Conservation (phyloP, 202 grass and related monocot species). For the Saccharum hybrid region DNA sequence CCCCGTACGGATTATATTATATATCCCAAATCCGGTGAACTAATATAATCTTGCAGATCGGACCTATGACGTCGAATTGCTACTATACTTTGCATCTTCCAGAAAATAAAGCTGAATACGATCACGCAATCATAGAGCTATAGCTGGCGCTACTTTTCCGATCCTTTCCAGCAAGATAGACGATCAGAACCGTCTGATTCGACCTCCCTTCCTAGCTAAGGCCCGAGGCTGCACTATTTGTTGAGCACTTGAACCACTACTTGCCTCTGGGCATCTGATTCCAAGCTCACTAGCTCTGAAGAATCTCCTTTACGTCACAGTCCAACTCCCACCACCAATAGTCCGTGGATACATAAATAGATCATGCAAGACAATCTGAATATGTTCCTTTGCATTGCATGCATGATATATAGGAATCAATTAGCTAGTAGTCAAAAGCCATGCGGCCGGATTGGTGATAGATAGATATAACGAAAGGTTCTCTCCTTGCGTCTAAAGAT, state of each 20-base stretch:
- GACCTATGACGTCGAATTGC: constrained; percentile 15
- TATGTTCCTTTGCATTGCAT: constrained; percentile 37
- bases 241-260: constrained; percentile 7
- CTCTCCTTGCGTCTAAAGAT: constrained; percentile 45
- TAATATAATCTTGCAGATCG: not conserved
- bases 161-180: not conserved
- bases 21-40: not conserved
- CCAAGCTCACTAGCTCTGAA: constrained; percentile 49
- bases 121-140: not conserved
- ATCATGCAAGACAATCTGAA: constrained; percentile 37
- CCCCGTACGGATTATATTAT: constrained; percentile 29
- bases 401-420: constrained; percentile 37
- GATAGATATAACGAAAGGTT: constrained; percentile 31
- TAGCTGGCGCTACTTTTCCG: not conserved
- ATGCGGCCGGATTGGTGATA: not conserved
- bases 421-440: constrained; percentile 39
- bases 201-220: not conserved
- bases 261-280: constrained; percentile 63
- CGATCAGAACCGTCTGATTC: not conserved
- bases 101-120: constrained; percentile 26
- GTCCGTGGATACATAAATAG: constrained; percentile 7
- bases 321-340: constrained; percentile 12
- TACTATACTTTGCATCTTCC: constrained; percentile 30
- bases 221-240: not conserved
- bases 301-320: constrained; percentile 55